Base-by-base conservation (phyloP, 2,329 filamentous ascomycete species). In the Fusarium sp. region DNA sequence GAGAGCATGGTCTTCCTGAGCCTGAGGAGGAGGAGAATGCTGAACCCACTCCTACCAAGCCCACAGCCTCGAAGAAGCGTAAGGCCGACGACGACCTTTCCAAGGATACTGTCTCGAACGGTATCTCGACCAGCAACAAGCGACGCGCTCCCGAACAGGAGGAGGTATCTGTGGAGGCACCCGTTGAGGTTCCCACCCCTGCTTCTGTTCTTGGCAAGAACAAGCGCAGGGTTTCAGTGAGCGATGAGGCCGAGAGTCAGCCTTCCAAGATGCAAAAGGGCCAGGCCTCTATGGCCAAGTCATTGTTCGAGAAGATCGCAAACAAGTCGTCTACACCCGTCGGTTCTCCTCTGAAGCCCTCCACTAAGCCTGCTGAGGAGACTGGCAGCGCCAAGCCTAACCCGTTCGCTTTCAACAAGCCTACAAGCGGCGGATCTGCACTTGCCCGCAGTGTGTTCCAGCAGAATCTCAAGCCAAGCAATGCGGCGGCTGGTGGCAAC, bases 241-340 rank as follows among this genome's bases (percentile, higher is more conserved):
- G 77, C 55, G 82, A 83, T 18, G 82, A 84, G 2, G 79, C 82
- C 18, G 83, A 85, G 69, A 79, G 80, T 31, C 84, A 84, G 62
- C 84, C 83, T 2, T 79, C 76, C 64, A 88, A 88, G 77, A 69
- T 83, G 68, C 82, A 83, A 62, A 87, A 85, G 76, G 75, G 84
- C 7, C 79, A 83, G 2, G 80, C 85, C 4, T 88, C 86, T 2
- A 81, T 84, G 7, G 86, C 86, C 31, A 86, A 85, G 68, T 82
- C 84, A 11, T 80, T 87, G 20, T 87, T 89, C 50, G 87, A 87
- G 70, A 85, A 83, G 74, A 84, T 87, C 65, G 82, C 85, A 59
- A 87, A 87, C 75, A 86, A 84, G 61, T 74, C 83, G 3, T 77
- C 79, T 16, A 75, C 78, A 31, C 71, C 79, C 33, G 65, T 71